A percentile compares a stretch with the other conserved stretches of the same genome.
Conservation (phyloP, 768 basidiomycete species). For the Botryobasidium botryosum region DNA sequence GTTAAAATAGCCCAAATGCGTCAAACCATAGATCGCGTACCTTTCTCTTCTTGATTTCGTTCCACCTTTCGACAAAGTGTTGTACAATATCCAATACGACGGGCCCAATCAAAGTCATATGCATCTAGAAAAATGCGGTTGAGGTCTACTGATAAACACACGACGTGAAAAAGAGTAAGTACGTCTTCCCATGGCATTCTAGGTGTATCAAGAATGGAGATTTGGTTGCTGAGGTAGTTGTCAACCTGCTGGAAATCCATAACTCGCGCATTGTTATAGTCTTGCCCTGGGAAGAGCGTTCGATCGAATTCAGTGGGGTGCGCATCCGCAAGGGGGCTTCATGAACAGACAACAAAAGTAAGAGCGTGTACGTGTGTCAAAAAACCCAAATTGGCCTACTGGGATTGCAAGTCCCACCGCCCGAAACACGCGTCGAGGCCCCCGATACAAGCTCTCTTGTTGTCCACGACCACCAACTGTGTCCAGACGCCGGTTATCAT, state of each 20-base stretch:
- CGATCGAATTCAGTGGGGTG: conserved; percentile 71
- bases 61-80: conserved; percentile 50
- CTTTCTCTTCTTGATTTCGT: conserved; percentile 74
- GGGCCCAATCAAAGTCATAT: conserved; percentile 69
- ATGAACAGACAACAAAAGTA: neutral
- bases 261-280: conserved; percentile 81
- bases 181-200: conserved; percentile 98
- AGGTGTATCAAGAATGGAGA: conserved; percentile 48
- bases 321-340: conserved; percentile 69
- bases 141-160: neutral
- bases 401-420: conserved; percentile 86
- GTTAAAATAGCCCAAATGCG: neutral
- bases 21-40: conserved; percentile 19
- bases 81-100: conserved; percentile 82
- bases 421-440: conserved; percentile 95
- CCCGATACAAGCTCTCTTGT: conserved; percentile 71
- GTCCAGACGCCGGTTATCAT: no score
- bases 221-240: conserved; percentile 51
- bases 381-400: conserved; percentile 19
- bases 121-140: conserved; percentile 31
- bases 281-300: conserved; percentile 84
- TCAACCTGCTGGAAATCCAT: conserved; percentile 70
- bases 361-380: neutral
- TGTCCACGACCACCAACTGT: conserved; percentile 68
- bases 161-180: conserved; percentile 18